Evolutionary conservation across 306 rosid species (phyloP).

Genomic region (Vigna angularis): DNA sequence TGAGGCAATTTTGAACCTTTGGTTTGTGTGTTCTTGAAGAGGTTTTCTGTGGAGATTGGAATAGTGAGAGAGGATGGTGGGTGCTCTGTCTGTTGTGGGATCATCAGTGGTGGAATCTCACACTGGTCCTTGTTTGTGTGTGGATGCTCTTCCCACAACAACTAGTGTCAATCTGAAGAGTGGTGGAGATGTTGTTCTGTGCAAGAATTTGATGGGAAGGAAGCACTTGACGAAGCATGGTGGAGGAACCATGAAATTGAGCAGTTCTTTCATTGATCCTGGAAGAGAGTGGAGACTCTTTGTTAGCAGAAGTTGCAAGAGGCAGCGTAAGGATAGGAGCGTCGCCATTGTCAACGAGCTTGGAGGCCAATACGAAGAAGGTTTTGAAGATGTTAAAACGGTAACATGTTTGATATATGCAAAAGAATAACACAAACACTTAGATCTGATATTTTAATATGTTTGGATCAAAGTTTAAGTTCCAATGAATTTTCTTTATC

Average conservation of each 20-base stretch:
- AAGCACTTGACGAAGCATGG: slow-evolving; percentile 53
- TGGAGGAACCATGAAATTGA: slow-evolving; percentile 48
- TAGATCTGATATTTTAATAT: background rate
- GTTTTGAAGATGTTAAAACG: slow-evolving; percentile 83
- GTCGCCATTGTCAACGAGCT: slow-evolving; percentile 65
- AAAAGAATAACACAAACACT: background rate
- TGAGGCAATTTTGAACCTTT: slow-evolving; percentile 11
- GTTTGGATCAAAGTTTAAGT: background rate
- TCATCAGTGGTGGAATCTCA: slow-evolving; percentile 86
- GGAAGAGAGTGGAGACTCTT: slow-evolving; percentile 70
- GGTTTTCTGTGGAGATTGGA: slow-evolving; percentile 1
- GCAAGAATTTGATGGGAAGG: slow-evolving; percentile 58
- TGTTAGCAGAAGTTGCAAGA: slow-evolving; percentile 59
- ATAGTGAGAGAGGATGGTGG: slow-evolving; percentile 63
- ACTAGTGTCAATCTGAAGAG: slow-evolving; percentile 67
- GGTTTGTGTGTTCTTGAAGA: slow-evolving; percentile 30
- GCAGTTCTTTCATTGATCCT: slow-evolving; percentile 71
- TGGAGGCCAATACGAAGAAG: slow-evolving; percentile 90
- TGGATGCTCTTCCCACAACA: slow-evolving; percentile 75
- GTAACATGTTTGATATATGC: slow-evolving; percentile 49
- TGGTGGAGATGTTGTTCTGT: slow-evolving; percentile 63
- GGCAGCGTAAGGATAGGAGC: slow-evolving; percentile 64
- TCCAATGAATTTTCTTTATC: background rate
- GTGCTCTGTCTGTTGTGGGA: slow-evolving; percentile 74
- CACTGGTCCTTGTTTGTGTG: slow-evolving; percentile 83